Conservation (phyloP, 192 early-diverging fungal genomes). For the Coemansia asiatica region DNA sequence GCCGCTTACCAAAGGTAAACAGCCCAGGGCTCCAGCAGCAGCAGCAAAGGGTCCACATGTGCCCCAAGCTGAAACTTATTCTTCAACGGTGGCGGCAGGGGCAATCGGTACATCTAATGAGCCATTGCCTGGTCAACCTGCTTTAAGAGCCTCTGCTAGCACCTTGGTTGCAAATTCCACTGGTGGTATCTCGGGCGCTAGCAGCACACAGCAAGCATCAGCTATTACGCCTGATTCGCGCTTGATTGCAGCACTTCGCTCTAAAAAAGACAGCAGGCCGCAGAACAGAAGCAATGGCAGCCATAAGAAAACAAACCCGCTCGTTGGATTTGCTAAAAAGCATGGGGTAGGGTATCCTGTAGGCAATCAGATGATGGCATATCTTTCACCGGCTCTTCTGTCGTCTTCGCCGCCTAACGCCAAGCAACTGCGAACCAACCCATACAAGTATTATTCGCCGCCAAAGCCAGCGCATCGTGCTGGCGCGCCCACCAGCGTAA, state of each 20-base stretch:
- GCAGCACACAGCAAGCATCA: background rate
- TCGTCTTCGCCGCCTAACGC: conserved; percentile 51
- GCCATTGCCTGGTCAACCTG: too few relatives aligned
- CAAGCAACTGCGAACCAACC: conserved; percentile 44
- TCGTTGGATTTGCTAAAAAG: conserved; percentile 49
- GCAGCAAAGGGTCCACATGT: too few relatives aligned
- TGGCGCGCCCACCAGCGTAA: conserved; percentile 1
- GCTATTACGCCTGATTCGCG: conserved; percentile 20
- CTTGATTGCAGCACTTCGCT: conserved; percentile 20
- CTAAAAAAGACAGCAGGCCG: conserved; percentile 25
- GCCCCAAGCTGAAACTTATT: too few relatives aligned
- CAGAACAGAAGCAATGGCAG: conserved; percentile 15
- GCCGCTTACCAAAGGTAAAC: background rate
- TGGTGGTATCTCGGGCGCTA: background rate
- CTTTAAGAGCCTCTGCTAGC: too few relatives aligned
- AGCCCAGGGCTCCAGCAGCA: too few relatives aligned
- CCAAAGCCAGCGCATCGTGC: conserved; percentile 32
- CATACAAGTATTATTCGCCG: conserved; percentile 54
- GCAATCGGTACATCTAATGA: too few relatives aligned
- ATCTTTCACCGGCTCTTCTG: conserved; percentile 37
- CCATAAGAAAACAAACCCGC: conserved; percentile 30
- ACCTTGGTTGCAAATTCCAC: too few relatives aligned
- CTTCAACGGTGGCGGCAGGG: too few relatives aligned
- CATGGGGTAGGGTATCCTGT: conserved; percentile 45
- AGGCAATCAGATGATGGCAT: conserved; percentile 40